These are phyloP conservation scores for Actinomortierella ambigua DNA, from an alignment of 371 early-diverging fungal genomes.

Conservation along the genomic window DNA sequence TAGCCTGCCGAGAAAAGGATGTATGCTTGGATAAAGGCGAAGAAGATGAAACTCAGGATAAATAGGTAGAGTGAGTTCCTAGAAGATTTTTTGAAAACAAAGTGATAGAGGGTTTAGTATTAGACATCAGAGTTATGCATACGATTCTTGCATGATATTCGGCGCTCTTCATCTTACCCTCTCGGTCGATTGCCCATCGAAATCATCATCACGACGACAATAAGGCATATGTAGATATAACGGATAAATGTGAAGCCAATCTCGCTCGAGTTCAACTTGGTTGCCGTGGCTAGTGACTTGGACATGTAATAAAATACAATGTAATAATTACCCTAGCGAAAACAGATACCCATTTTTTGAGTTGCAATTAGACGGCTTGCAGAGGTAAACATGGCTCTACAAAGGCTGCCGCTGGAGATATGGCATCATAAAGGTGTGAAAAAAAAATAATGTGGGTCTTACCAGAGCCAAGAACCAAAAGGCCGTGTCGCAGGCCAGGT, in stretches of 20 bases:
- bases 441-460: too few relatives aligned
- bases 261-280: constrained; percentile 56
- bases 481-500: constrained; percentile 68
- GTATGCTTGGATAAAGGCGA: constrained; percentile 58
- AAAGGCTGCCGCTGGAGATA: too few relatives aligned
- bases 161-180: constrained; percentile 16
- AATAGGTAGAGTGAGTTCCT: constrained; percentile 77
- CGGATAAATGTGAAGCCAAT: constrained; percentile 65
- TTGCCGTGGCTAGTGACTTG: constrained; percentile 52
- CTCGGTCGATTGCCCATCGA: constrained; percentile 73
- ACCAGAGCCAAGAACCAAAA: constrained; percentile 80
- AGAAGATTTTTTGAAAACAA: neutral
- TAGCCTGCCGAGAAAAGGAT: constrained; percentile 60
- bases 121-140: neutral
- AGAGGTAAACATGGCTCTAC: too few relatives aligned
- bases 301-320: constrained; percentile 87
- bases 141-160: neutral
- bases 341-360: too few relatives aligned
- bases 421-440: too few relatives aligned
- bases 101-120: neutral
- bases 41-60: constrained; percentile 65
- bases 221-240: constrained; percentile 73
- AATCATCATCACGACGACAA: constrained; percentile 80
- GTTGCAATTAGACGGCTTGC: too few relatives aligned
- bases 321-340: constrained; percentile 76